Conservation (phyloP, 352 stramenopile species). For the Globisporangium mamillatum region DNA sequence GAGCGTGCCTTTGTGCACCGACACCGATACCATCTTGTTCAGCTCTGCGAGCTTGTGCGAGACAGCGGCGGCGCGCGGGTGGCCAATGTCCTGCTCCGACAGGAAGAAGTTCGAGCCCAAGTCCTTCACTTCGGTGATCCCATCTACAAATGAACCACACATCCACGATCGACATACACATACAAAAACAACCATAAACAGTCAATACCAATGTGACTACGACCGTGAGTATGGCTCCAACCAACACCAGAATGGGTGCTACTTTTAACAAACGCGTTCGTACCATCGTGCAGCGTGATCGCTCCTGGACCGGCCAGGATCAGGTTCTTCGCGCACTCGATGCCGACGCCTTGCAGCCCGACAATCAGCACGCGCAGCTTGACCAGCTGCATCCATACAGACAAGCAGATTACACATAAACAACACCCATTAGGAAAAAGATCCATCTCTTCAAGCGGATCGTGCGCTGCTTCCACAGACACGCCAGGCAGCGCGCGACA, state of each 20-base stretch:
- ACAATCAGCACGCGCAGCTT: constrained; percentile 86
- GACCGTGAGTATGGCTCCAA: not conserved
- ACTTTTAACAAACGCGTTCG: not conserved
- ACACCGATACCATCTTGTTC: constrained; percentile 89
- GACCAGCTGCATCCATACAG: constrained; percentile 39
- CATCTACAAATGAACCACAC: constrained; percentile 34
- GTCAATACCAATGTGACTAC: constrained; percentile 1
- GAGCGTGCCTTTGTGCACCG: constrained; percentile 62
- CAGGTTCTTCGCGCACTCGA: constrained; percentile 93
- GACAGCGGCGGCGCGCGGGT: constrained; percentile 56
- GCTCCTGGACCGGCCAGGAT: constrained; percentile 85
- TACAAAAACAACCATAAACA: not conserved
- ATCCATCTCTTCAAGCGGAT: not conserved
- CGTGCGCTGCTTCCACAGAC: not conserved
- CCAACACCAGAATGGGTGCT: not conserved
- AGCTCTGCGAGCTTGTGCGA: constrained; percentile 87
- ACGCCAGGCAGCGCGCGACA: not conserved
- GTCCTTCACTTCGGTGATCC: constrained; percentile 74
- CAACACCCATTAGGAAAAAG: constrained; percentile 3
- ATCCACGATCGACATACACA: not conserved
- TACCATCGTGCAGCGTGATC: constrained; percentile 87
- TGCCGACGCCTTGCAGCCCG: constrained; percentile 81
- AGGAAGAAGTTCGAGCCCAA: constrained; percentile 94
- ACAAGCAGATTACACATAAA: not conserved
- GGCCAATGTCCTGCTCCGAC: constrained; percentile 72